Evolutionary conservation across 2,329 filamentous ascomycete species (phyloP), one percentile per base, ranked within the genome.

Genomic region (Microdochium nivale): DNA sequence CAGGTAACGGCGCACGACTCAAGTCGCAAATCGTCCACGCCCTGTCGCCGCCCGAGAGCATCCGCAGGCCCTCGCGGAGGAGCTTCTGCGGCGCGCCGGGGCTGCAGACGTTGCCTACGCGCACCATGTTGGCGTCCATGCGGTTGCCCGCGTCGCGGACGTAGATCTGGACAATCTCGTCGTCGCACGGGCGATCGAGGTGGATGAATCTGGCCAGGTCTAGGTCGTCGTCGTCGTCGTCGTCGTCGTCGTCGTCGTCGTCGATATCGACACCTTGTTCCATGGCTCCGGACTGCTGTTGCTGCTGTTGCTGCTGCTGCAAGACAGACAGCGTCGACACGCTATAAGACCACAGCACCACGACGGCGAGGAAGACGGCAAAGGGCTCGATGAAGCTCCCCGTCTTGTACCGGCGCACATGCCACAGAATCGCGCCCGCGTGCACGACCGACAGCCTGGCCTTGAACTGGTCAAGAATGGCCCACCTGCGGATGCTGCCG

Each of bases 141-240:
- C 58, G 65, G 1, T 54, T 52, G 0, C 78, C 79, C 16, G 71
- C 66, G 10, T 40, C 40, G 11, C 72, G 66, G 0, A 82, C 76
- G 59, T 78, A 82, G 1, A 74, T 62, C 56, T 82, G 79, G 1
- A 80, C 77, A 48, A 81, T 68, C 56, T 81, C 78, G 58, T 82
- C 79, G 54, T 81, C 77, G 2, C 72, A 72, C 0, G 79, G 79
- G 10, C 78, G 67, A 52, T 83, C 79, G 0, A 83, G 65, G 19
- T 76, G 71, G 35, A 81, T 76, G 9, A 76, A 74, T 0, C 63
- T 67, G 11, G 57, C 53, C 11, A 52, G 51, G 24, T 49, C 50
- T 2, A 53, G 40, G 13, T 52, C 52, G n/a, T 48, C 23, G 27
- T 44, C 33, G 19, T 25, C 23, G 2, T 55, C 52, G 3, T 55